A percentile compares a stretch with the other conserved stretches of the same genome.
Evolutionary conservation across 805 yeast species (phyloP).

Genomic region (Yamadazyma ubonensis): DNA sequence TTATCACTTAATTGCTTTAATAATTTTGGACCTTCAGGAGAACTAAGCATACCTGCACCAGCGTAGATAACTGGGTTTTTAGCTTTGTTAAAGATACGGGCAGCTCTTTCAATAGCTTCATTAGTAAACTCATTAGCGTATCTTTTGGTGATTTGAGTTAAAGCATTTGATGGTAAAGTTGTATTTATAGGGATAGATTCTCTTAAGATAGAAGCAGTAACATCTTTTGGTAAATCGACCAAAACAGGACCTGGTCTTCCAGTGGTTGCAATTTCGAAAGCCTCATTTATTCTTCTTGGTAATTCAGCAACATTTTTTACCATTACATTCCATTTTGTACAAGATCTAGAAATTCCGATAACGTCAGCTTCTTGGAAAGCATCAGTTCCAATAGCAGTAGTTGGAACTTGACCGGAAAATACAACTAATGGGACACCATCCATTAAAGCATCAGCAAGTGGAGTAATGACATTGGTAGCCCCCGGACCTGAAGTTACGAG

Average conservation of each 20-base stretch:
- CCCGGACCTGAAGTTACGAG: slow-evolving; percentile 99
- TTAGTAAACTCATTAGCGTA: slow-evolving; percentile 73
- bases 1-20: slow-evolving; percentile 84
- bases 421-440: slow-evolving; percentile 98
- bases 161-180: slow-evolving; percentile 73
- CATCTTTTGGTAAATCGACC: slow-evolving; percentile 97
- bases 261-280: slow-evolving; percentile 91
- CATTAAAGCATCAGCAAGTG: slow-evolving; percentile 95
- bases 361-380: slow-evolving; percentile 99
- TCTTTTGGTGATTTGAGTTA: slow-evolving; percentile 65
- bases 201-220: slow-evolving; percentile 86
- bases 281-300: slow-evolving; percentile 95
- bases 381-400: slow-evolving; percentile 94
- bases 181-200: slow-evolving; percentile 80
- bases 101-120: slow-evolving; percentile 74
- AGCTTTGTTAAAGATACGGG: slow-evolving; percentile 74
- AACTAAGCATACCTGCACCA: slow-evolving; percentile 86
- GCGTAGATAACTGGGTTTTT: slow-evolving; percentile 87
- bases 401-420: slow-evolving; percentile 96
- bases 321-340: slow-evolving; percentile 99
- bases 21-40: slow-evolving; percentile 74
- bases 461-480: slow-evolving; percentile 97
- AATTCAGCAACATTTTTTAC: slow-evolving; percentile 91
- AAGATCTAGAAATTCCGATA: slow-evolving; percentile 92
- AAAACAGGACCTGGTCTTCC: slow-evolving; percentile 99